Base-by-base conservation (phyloP, 305 asterid species). In the Plantago rigida region DNA sequence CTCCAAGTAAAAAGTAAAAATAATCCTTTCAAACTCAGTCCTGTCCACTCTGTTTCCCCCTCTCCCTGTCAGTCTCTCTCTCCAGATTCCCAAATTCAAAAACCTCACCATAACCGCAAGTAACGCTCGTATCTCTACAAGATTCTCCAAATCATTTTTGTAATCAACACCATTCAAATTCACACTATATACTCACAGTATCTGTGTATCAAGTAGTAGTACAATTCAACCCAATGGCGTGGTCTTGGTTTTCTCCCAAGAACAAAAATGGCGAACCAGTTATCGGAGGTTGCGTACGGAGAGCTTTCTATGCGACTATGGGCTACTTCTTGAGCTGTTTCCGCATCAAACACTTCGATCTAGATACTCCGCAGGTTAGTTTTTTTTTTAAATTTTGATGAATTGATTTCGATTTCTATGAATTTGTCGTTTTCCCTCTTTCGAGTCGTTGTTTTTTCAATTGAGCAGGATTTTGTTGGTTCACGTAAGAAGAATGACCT, bases 261-360 rank as follows among this genome's bases (percentile, higher is more conserved):
- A n/a, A 0, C 19, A 13, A 48, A 8, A 9, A 50, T 62, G 74
- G 69, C 46, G 71, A 58, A 51, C 41, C 60, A 64, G 19, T 17
- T 17, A 0, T 17, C 19, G 19, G 19, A 17, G 72, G 74, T 65
- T 60, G 77, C 54, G 59, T 62, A 13, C 67, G 64, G 41, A 52
- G 77, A 63, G 70, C 51, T 47, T 19, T 57, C 45, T 63, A 62
- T 13, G 84, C 85, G 6, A 72, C 82, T 2, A 87, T 89, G 95
- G 80, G 90, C 41, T 87, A 90, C 51, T 68, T 87, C 50, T 75
- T 87, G 74, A 77, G 80, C 69, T 89, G 97, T 69, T 81, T 89
- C 56, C 80, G 94, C 10, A 56, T 71, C 62, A 81, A 72, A 39
- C 80, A 80, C 22, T 62, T 80, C 14, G 50, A 59, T 55, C 56